Base-by-base conservation (phyloP, 164 flowering plant genomes). In the Tetracentron sinense region DNA sequence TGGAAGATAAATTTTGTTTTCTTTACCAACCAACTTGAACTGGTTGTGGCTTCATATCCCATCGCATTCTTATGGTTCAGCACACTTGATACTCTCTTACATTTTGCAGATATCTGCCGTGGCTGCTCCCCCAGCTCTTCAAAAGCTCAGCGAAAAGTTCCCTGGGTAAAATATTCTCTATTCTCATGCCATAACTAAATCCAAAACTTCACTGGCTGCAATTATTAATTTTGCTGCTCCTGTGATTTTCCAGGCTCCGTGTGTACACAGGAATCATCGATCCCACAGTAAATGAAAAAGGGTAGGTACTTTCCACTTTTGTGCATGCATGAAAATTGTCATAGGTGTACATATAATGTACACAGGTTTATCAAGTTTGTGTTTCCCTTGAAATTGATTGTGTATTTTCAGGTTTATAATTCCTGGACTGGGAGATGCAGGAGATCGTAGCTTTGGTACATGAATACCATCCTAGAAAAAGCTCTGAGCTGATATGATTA, bases 111-210 rank as follows among this genome's bases (percentile, higher is more conserved):
- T 95, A 74, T 83, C 86, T 47, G 99, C 96, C 58, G 83, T 91
- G n/a, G 92, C 96, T 67, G 86, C 90, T 64, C 92, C 96, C 70
- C 99, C 97, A 6, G 96, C 99, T n/a, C 96, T 95, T 64, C 78
- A 83, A 65, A 91, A 89, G 85, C 93, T 95, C 46, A 88, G 88
- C 52, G 92, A 89, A 72, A 84, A 82, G 27, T 95, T 84, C 60
- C 97, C 96, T 12, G 96, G 99, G 98, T 94, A 84, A 72, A 29
- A 21, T 21, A 27, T 22, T 25, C 1, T 11, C 14, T 35, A 25
- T 29, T 26, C 10, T 16, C 27, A 6, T 42, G 19, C 51, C 20
- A 25, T 17, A 15, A 51, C 3, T 8, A 19, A 19, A 29, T 14
- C 26, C 20, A 7, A 22, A 50, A 26, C 23, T 68, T 28, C n/a